Evolutionary conservation across 345 rosid species (phyloP).

Genomic region (Excoecaria agallocha): DNA sequence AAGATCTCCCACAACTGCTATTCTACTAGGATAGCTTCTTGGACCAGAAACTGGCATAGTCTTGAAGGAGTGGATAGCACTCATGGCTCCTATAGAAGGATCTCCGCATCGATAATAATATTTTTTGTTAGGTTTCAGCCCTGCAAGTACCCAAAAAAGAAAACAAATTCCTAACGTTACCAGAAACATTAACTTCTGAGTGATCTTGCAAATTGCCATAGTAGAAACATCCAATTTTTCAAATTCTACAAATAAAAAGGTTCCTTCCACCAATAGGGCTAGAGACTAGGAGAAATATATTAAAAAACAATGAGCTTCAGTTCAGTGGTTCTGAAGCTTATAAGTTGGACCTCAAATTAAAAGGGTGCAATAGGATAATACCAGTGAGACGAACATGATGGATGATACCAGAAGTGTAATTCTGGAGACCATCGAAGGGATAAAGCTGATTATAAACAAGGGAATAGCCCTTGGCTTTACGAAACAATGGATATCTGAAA

Average conservation of each 20-base stretch:
- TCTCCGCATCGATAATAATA: constrained; percentile 78
- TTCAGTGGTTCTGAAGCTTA: neutral
- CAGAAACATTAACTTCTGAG: neutral
- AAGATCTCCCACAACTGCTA: constrained; percentile 72
- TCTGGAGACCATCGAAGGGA: constrained; percentile 51
- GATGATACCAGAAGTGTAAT: constrained; percentile 81
- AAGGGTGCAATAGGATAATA: constrained; percentile 1
- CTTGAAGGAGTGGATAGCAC: constrained; percentile 46
- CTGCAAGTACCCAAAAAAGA: constrained; percentile 28
- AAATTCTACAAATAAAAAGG: too few relatives aligned
- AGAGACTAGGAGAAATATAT: neutral
- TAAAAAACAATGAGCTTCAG: neutral
- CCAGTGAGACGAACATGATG: constrained; percentile 78
- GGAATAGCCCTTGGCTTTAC: constrained; percentile 50
- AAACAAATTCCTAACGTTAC: neutral
- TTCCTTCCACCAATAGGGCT: too few relatives aligned
- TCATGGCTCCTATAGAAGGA: constrained; percentile 60
- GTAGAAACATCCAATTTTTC: too few relatives aligned
- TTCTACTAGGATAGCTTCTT: constrained; percentile 57
- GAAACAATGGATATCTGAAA: constrained; percentile 22
- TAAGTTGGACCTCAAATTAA: too few relatives aligned
- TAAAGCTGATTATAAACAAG: constrained; percentile 63
- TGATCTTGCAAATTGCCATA: too few relatives aligned
- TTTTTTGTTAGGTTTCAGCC: constrained; percentile 54
- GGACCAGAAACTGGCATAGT: constrained; percentile 72